A percentile compares a stretch with the other conserved stretches of the same genome.
phyloP scores from a whole-genome alignment of 1,139 yeast genomes.

The Chernovozyma sophiae-reginae region DNA sequence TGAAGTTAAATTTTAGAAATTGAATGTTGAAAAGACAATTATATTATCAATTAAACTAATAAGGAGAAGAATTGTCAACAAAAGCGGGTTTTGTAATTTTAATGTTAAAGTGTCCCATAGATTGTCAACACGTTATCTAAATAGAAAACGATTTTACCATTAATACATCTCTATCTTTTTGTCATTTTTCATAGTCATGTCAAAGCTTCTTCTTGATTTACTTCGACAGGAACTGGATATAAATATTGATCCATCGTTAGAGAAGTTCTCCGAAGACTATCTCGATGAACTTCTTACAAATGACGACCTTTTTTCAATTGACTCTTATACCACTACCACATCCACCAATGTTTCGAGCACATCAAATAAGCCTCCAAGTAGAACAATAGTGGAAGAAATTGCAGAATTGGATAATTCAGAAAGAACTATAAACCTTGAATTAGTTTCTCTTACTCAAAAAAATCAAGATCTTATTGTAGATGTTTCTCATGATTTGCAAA shows the following conservation, averaged over 20 bases:
- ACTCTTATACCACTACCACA: constrained; percentile 31
- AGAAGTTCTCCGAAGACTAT: constrained; percentile 15
- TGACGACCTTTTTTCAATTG: constrained; percentile 41
- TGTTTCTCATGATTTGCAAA: constrained; percentile 28
- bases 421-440: constrained; percentile 25
- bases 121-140: too few species aligned
- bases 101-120: too few species aligned
- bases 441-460: constrained; percentile 32
- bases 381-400: constrained; percentile 33
- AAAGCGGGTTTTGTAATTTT: too few species aligned
- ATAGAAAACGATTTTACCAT: too few species aligned
- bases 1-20: too few species aligned
- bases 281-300: constrained; percentile 31
- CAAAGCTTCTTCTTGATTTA: constrained; percentile 16
- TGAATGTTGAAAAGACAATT: too few species aligned
- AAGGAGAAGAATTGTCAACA: not conserved
- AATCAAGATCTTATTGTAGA: constrained; percentile 41
- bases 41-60: too few species aligned
- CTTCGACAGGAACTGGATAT: constrained; percentile 19
- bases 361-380: not conserved
- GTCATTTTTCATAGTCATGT: too few species aligned
- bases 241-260: constrained; percentile 12
- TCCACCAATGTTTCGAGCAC: not conserved
- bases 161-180: too few species aligned
- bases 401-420: constrained; percentile 41